Evolutionary conservation across 139 green algal species (phyloP), one percentile per base, ranked within the genome.

Genomic region (Coelastrella sp.): DNA sequence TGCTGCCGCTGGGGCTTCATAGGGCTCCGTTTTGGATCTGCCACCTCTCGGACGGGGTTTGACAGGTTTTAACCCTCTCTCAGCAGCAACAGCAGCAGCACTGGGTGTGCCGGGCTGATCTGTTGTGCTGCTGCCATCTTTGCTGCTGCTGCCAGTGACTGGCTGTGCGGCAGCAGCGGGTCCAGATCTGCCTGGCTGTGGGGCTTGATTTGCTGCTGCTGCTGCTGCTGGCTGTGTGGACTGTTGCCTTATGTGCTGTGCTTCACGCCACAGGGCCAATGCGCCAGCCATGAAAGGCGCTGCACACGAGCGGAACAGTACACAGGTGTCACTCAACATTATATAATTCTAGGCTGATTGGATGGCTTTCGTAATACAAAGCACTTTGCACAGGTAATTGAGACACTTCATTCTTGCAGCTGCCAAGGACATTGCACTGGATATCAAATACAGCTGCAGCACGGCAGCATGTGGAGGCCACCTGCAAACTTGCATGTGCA

Each of bases 271-370:
- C 7, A 82, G 76, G 16, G 76, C 76, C 2, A 82, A 47, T 23
- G 76, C 76, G 64, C 76, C 76, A 22, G 76, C 76, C n/a, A 82
- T 54, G 56, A 82, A 82, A 3, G 76, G 76, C 7, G 76, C 76
- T 47, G 76, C 32, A 47, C 32, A 47, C 32, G 32, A 47, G 32
- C 32, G 32, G 0, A 47, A 47, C 32, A 47, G 32, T 47, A 47
- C 32, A 47, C 32, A 47, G 32, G 32, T 47, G 32, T 47, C 32
- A 47, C 32, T 47, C 32, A 1, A 1, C 32, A 47, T 47, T 47
- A 47, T 47, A 0, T 47, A 1, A n/a, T n/a, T n/a, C n/a, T n/a
- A 47, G 32, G 32, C 32, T 47, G 32, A 47, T 47, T 47, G 32
- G 32, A 47, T 47, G 32, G 32, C 32, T 47, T 47, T 47, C 0